Evolutionary conservation across 148 eudicot species (phyloP).

Genomic region (Pharnaceum exiguum): DNA sequence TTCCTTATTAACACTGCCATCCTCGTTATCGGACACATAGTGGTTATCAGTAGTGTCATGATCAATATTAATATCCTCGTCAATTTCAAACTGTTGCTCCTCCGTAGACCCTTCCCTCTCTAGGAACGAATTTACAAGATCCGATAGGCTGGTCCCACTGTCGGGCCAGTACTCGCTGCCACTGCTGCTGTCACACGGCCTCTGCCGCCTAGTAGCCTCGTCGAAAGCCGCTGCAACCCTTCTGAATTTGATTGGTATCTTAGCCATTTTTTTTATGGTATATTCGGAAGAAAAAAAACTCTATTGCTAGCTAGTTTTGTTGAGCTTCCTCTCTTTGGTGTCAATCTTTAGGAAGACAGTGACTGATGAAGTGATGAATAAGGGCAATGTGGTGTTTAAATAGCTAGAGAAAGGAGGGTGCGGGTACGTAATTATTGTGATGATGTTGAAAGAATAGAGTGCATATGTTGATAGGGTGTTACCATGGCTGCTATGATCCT

Average conservation of each 20-base stretch:
- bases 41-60: neutral
- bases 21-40: conserved; percentile 6
- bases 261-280: conserved; percentile 26
- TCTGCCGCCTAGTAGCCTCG: conserved; percentile 25
- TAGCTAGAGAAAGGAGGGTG: neutral
- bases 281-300: neutral
- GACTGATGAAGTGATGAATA: neutral
- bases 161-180: conserved; percentile 63
- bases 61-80: neutral
- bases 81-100: conserved; percentile 1
- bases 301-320: neutral
- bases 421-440: neutral
- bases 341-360: neutral
- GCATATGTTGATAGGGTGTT: conserved; percentile 31
- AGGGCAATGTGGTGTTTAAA: conserved; percentile 13
- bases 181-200: conserved; percentile 50
- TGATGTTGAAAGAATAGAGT: conserved; percentile 21
- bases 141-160: conserved; percentile 45
- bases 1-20: no score
- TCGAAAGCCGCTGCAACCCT: conserved; percentile 65
- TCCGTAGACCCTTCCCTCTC: conserved; percentile 12
- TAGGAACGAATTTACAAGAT: conserved; percentile 70
- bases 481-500: neutral
- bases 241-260: conserved; percentile 39
- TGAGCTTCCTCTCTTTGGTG: neutral